Evolutionary conservation across 805 yeast species (phyloP).

Genomic region (Wickerhamiella australiensis): DNA sequence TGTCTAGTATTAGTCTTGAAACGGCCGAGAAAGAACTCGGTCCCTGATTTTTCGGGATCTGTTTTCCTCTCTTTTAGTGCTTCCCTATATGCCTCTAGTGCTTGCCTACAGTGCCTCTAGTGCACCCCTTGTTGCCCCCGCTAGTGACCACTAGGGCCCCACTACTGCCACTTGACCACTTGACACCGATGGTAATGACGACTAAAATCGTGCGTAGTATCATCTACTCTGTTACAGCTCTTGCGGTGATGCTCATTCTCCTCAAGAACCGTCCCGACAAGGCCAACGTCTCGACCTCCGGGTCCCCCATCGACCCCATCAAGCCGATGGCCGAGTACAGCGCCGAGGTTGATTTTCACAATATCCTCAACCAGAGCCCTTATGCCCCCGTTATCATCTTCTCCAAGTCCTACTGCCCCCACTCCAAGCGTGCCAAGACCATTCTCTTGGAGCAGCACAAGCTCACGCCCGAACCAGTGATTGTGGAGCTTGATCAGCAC

Average conservation of each 20-base stretch:
- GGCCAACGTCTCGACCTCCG: not conserved
- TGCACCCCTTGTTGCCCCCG: too few species aligned
- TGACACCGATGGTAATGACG: not conserved
- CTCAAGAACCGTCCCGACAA: not conserved
- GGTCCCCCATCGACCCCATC: slow-evolving; percentile 5
- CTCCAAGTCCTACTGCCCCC: slow-evolving; percentile 57
- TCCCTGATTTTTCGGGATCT: too few species aligned
- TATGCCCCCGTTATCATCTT: slow-evolving; percentile 32
- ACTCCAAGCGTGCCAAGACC: slow-evolving; percentile 56
- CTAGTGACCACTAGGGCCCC: not conserved
- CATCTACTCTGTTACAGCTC: slow-evolving; percentile 3
- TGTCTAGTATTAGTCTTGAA: too few species aligned
- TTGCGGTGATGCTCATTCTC: not conserved
- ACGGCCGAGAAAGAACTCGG: too few species aligned
- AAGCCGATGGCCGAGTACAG: slow-evolving; percentile 5
- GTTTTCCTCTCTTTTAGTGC: too few species aligned
- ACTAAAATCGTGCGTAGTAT: slow-evolving; percentile 3
- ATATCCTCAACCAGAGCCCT: slow-evolving; percentile 14
- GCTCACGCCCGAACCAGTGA: slow-evolving; percentile 56
- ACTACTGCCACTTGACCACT: not conserved
- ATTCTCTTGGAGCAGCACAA: slow-evolving; percentile 51
- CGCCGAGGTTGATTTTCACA: slow-evolving; percentile 11
- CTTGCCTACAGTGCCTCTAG: too few species aligned
- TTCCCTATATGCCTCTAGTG: too few species aligned
- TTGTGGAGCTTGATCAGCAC: slow-evolving; percentile 77